phyloP scores from a whole-genome alignment of 2,329 filamentous ascomycete species.

The Arachnomyces sp. region DNA sequence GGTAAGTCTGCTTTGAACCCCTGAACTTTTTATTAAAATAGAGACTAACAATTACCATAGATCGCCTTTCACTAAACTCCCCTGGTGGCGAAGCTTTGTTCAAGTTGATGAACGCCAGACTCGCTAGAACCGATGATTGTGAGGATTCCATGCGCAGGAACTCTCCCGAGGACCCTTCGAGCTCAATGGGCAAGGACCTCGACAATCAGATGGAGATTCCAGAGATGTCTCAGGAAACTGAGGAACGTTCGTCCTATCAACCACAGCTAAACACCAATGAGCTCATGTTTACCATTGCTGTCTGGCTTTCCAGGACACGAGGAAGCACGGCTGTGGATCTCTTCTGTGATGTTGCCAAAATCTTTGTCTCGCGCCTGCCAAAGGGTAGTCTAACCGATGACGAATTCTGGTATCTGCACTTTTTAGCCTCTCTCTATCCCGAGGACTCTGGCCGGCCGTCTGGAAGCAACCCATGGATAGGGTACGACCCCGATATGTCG shows the following conservation, averaged over 20 bases:
- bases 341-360: conserved; percentile 20
- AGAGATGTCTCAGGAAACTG: too few relatives aligned
- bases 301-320: conserved; percentile 21
- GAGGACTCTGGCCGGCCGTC: background rate
- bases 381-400: conserved; percentile 20
- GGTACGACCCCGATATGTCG: background rate
- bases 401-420: conserved; percentile 1
- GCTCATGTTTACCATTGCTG: conserved; percentile 17
- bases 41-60: conserved; percentile 12
- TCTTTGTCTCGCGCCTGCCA: conserved; percentile 19
- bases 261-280: conserved; percentile 1
- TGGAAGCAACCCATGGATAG: background rate
- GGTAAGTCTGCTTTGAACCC: conserved; percentile 13
- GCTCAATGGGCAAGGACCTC: too few relatives aligned
- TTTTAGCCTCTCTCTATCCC: conserved; percentile 8
- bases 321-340: conserved; percentile 21
- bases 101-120: too few relatives aligned
- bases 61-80: conserved; percentile 8
- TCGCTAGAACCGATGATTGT: too few relatives aligned
- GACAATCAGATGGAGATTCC: too few relatives aligned
- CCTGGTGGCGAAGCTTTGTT: background rate
- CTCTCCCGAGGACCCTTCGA: too few relatives aligned
- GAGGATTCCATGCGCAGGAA: too few relatives aligned
- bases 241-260: too few relatives aligned
- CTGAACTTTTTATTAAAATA: background rate